Percentiles rank a stretch among this genome's conserved stretches.
Evolutionary conservation across 2,329 filamentous ascomycete genomes (phyloP).

Genomic region (Juglanconis oblonga): DNA sequence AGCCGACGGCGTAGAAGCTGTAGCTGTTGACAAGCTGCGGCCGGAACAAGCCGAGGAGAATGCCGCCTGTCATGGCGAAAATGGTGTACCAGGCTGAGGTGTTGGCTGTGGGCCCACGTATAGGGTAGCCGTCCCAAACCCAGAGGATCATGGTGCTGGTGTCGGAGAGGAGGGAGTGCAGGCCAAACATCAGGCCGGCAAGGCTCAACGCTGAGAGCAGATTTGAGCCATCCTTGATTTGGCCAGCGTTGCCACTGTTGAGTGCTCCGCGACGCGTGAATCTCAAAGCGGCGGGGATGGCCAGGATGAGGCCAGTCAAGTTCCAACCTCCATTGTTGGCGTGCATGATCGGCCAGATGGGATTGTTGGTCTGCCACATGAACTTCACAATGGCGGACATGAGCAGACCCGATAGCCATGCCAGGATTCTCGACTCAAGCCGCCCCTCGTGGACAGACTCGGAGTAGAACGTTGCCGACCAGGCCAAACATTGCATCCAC

Average conservation of each 20-base stretch:
- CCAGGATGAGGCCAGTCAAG: constrained; percentile 73
- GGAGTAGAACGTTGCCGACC: constrained; percentile 77
- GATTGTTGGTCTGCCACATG: constrained; percentile 91
- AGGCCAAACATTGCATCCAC: constrained; percentile 75
- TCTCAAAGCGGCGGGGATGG: constrained; percentile 69
- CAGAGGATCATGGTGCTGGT: constrained; percentile 98
- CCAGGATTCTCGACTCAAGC: constrained; percentile 78
- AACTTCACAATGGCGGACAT: constrained; percentile 89
- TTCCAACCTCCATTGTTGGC: constrained; percentile 90
- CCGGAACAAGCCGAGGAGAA: constrained; percentile 71
- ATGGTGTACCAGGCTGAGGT: constrained; percentile 90
- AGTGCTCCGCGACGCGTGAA: constrained; percentile 67
- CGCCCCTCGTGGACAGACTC: constrained; percentile 71
- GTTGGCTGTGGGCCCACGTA: constrained; percentile 80
- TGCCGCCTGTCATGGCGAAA: constrained; percentile 78
- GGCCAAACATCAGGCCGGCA: constrained; percentile 79
- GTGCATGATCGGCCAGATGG: constrained; percentile 94
- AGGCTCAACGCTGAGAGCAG: constrained; percentile 73
- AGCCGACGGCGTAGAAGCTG: constrained; percentile 76
- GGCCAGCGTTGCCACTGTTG: constrained; percentile 34
- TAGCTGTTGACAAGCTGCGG: constrained; percentile 73
- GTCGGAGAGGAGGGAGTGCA: constrained; percentile 92
- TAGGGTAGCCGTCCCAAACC: constrained; percentile 95
- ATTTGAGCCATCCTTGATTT: constrained; percentile 60
- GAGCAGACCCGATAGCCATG: constrained; percentile 78